Evolutionary conservation across 2,329 filamentous ascomycete species (phyloP), one percentile per base, ranked within the genome.

Genomic region (Scopulariopsis brevicaulis): DNA sequence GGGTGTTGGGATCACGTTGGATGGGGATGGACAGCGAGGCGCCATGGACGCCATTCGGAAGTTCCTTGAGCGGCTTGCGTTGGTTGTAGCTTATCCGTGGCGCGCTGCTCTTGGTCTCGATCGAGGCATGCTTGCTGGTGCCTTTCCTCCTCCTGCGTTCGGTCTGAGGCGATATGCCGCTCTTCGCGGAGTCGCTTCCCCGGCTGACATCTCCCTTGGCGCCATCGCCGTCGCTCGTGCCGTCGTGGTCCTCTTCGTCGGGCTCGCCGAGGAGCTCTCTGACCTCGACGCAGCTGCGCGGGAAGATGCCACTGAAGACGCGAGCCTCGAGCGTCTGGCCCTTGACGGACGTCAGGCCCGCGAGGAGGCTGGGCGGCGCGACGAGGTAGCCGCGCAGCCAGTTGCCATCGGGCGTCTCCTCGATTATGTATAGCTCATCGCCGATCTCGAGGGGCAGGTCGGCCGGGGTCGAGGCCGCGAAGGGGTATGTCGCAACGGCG

Each of bases 221-320:
- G 65, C 25, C 62, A 25, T 62, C 63, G 40, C 62, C 69, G 55
- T 75, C 72, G 59, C 69, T 71, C 18, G 62, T 63, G 20, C 71
- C 68, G 37, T 74, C 73, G 58, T 73, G 68, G 56, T 80, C 76
- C 2, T 69, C 71, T 14, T 81, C 77, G 58, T 87, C 85, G 5
- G 77, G 75, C 61, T 93, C 90, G 60, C 89, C 91, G 40, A 99
- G 80, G 58, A 96, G 85, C 74, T 99, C 94, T 63, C 93, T 85
- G 60, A 99, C 86, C 72, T 99, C 91, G 59, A 99, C 93, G 66
- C 93, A 99, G 70, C 87, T 94, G 63, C 89, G 83, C 12, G 94
- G 94, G 68, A 99, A 99, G 66, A 99, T 96, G 65, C 94, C 94
- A n/a, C 92, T 96, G 70, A 97, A 99, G 59, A 99, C 94, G 63